Base-by-base conservation (phyloP, 768 basidiomycete genomes). In the Tulasnella sp. region DNA sequence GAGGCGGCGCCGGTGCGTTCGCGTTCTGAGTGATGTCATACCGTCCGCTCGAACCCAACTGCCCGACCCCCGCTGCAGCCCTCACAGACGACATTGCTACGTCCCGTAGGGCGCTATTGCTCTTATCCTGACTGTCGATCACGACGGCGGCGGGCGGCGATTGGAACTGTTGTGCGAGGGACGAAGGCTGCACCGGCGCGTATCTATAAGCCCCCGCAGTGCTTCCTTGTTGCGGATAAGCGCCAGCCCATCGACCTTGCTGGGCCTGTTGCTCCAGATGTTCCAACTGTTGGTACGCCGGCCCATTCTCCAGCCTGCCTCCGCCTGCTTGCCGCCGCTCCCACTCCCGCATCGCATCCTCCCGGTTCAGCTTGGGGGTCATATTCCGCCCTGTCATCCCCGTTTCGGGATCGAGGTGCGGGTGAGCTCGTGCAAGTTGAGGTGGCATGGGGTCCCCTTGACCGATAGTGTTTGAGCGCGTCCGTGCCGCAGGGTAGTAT, bases 331-430 rank as follows among this genome's bases (percentile, higher is more conserved):
- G 88, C 63, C 93, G 75, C 64, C 92, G 73, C 72, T 98, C 96
- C 95, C 95, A 98, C 73, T 97, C 95, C 44, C 86, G 81, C 76
- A 91, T 86, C 45, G 89, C 86, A 64, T 99, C 95, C 65, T 98
- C 95, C 54, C 95, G 79, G 66, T 95, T 94, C 64, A 98, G 73
- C 29, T 96, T 93, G 2, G 95, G 95, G 13, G 92, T 96, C 70
- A 96, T 70, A 21, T 89, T 86, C 66, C 90, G 89, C 56, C 90
- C 77, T 42, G 83, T 81, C 66, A 73, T 72, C 51, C 75, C 80
- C 64, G 84, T 85, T 67, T 83, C 82, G 5, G 34, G 34, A 70
- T 86, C 87, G 72, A 86, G 83, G 63, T 87, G 86, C 63, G 94
- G 72, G 32, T 59, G 58, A 13, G 43, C 19, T 32, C 90, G 80